phyloP scores from a whole-genome alignment of 345 rosid genomes.

The Citrus trifoliata region DNA sequence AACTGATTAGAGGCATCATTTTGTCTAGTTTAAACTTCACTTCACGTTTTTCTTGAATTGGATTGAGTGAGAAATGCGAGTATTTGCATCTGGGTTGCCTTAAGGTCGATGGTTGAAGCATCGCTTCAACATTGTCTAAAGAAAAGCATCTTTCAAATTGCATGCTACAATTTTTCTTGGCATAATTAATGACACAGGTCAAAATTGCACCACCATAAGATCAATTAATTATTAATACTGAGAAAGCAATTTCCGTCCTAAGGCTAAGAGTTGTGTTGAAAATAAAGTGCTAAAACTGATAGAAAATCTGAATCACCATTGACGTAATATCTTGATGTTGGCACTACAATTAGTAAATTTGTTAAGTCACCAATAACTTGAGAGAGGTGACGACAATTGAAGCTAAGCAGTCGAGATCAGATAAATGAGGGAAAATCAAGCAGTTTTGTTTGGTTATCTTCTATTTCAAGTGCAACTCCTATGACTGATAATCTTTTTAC shows the following conservation, averaged over 20 bases:
- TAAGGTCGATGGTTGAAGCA: background rate
- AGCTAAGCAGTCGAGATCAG: conserved; percentile 6
- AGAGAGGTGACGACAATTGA: background rate
- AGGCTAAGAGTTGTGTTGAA: background rate
- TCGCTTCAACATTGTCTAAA: background rate
- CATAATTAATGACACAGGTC: background rate
- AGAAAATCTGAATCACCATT: background rate
- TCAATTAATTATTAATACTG: background rate
- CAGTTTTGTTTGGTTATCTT: background rate
- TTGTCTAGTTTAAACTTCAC: background rate
- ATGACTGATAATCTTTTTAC: background rate
- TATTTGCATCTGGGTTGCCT: background rate
- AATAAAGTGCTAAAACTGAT: background rate
- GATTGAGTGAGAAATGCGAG: background rate
- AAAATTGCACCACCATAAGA: background rate
- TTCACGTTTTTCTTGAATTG: background rate
- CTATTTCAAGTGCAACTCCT: background rate
- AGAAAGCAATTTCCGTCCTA: background rate
- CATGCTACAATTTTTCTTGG: background rate
- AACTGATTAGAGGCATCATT: background rate
- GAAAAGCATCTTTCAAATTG: background rate
- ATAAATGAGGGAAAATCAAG: background rate
- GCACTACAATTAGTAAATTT: background rate
- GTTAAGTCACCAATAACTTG: background rate
- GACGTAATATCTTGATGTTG: conserved; percentile 1